Base-by-base conservation (phyloP, 2,329 filamentous ascomycete species). In the Ophiostoma populinum region DNA sequence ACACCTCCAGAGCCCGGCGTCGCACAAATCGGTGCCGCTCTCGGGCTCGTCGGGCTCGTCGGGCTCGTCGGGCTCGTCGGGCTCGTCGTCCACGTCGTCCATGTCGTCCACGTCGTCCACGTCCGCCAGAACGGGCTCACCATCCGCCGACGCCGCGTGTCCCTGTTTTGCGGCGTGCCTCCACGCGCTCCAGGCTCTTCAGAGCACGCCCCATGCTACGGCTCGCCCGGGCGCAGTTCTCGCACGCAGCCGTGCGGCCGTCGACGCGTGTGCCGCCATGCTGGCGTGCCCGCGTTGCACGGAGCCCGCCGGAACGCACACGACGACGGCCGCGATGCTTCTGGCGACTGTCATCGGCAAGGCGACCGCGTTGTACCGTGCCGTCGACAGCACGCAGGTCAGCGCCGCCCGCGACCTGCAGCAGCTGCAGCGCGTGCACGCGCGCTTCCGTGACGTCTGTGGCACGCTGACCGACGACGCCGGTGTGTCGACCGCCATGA, bases 281-380 rank as follows among this genome's bases (percentile, higher is more conserved):
- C 52, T 67, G 4, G 49, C 51, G 15, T 67, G 63, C 44, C 35
- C 49, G 0, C 49, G 50, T 17, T 67, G 63, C 46, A 58, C 64
- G 50, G 55, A 50, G 37, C 51, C 53, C 10, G 55, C 55, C 2
- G 58, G 56, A 2, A 56, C 53, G 4, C 57, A 61, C 32, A 63
- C 61, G 2, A 52, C 56, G 0, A n/a, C n/a, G 19, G 30, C 30
- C n/a, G 55, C 57, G 5, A 65, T 65, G 62, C 52, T 67, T 0
- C 51, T 66, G n/a, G 60, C 58, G 0, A 65, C 62, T 0, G 51
- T 66, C 15, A 56, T 67, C 13, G 56, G 57, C 32, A 61, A 64
- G 45, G 58, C 63, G 31, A 57, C 60, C 2, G 57, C 55, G 1
- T 56, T 62, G 35, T 65, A 66, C 47, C n/a, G n/a, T n/a, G n/a